Evolutionary conservation across 2,329 filamentous ascomycete genomes (phyloP).

Genomic region (Didymella arachidicola): DNA sequence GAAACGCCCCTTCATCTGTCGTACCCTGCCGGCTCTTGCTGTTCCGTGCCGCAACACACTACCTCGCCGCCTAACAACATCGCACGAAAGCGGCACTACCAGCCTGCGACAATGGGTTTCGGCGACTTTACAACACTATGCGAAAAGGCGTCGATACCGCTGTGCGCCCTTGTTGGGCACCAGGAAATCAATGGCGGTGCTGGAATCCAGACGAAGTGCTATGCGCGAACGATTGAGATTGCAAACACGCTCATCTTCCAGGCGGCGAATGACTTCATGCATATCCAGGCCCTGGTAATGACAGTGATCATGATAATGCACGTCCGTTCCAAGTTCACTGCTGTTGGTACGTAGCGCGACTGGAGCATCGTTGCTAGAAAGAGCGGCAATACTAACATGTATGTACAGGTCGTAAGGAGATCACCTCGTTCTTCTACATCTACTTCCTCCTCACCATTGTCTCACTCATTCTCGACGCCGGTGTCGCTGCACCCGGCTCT

Average conservation of each 20-base stretch:
- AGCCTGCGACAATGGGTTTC: conserved; percentile 71
- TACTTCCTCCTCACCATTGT: conserved; percentile 90
- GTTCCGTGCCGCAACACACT: conserved; percentile 22
- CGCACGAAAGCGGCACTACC: conserved; percentile 7
- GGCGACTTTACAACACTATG: conserved; percentile 91
- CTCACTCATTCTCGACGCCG: conserved; percentile 90
- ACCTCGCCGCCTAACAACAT: conserved; percentile 22
- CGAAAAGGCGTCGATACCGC: conserved; percentile 80
- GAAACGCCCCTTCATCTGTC: conserved; percentile 14
- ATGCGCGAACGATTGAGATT: conserved; percentile 91
- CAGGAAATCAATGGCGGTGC: conserved; percentile 71
- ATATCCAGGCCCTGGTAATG: conserved; percentile 90
- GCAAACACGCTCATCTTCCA: conserved; percentile 99
- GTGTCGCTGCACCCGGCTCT: conserved; percentile 85
- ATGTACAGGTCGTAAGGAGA: conserved; percentile 68
- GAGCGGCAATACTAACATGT: conserved; percentile 25
- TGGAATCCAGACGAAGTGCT: conserved; percentile 89
- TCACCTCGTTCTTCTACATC: conserved; percentile 94
- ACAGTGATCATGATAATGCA: conserved; percentile 97
- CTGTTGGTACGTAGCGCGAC: conserved; percentile 77
- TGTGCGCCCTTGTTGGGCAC: conserved; percentile 85
- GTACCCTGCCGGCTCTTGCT: conserved; percentile 1
- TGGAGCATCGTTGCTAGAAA: conserved; percentile 56
- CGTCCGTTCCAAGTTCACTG: conserved; percentile 96
- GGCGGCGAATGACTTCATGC: conserved; percentile 87